Percentiles rank a stretch among this genome's conserved stretches.
These are phyloP conservation scores for Oryza punctata DNA, from an alignment of 176 grass and related monocot species.

Conservation along the genomic window DNA sequence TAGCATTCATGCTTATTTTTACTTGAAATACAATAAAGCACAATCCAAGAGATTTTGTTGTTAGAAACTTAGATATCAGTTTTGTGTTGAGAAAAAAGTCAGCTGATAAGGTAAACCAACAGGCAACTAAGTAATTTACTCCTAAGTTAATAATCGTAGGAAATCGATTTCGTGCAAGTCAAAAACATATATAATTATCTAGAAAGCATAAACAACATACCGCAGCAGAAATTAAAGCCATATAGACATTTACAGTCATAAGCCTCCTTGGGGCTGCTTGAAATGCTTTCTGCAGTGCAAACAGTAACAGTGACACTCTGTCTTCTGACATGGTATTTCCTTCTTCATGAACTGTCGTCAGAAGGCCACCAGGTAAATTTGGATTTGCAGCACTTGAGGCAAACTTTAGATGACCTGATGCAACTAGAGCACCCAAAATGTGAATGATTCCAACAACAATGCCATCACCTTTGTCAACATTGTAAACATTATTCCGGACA, in stretches of 20 bases:
- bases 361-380: constrained; percentile 52
- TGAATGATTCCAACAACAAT: constrained; percentile 89
- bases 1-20: constrained; percentile 9
- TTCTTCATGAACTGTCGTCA: constrained; percentile 60
- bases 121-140: not conserved
- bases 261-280: constrained; percentile 79
- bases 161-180: not conserved
- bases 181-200: constrained; percentile 33
- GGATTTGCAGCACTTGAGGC: constrained; percentile 42
- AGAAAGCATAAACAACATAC: constrained; percentile 56
- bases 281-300: constrained; percentile 96
- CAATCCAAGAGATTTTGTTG: not conserved
- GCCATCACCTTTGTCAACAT: constrained; percentile 92
- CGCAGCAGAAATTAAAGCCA: constrained; percentile 82
- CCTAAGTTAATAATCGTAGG: not conserved
- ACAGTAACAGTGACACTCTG: constrained; percentile 75
- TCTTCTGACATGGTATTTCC: constrained; percentile 81
- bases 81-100: constrained; percentile 4
- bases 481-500: constrained; percentile 89
- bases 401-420: constrained; percentile 85
- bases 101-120: constrained; percentile 15
- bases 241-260: constrained; percentile 93
- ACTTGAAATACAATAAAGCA: constrained; percentile 22
- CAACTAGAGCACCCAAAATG: constrained; percentile 86
- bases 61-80: not conserved